Percentiles rank a stretch among this genome's conserved stretches.
phyloP scores from a whole-genome alignment of 2,329 filamentous ascomycete species.

The Magnaporthiopsis incrustans region DNA sequence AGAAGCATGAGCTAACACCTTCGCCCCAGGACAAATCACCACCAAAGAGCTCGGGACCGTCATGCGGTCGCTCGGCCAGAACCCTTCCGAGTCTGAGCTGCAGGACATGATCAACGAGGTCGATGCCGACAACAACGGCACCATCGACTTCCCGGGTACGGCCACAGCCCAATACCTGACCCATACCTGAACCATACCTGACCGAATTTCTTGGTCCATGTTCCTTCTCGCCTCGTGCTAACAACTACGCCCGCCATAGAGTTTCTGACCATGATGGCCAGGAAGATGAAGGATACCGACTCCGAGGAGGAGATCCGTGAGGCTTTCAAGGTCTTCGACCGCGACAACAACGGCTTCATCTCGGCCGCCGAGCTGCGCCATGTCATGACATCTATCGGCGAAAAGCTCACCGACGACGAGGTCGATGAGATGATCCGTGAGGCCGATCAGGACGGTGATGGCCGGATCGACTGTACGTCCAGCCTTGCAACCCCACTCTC shows the following conservation, averaged over 20 bases:
- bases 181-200: no score
- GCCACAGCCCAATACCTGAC: constrained; percentile 4
- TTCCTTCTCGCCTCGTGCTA: neutral
- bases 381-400: constrained; percentile 86
- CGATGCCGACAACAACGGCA: constrained; percentile 86
- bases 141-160: constrained; percentile 83
- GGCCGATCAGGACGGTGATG: constrained; percentile 83
- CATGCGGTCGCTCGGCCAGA: constrained; percentile 85
- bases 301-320: constrained; percentile 87
- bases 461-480: constrained; percentile 74
- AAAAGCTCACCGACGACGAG: constrained; percentile 86
- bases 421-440: constrained; percentile 92
- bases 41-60: constrained; percentile 86
- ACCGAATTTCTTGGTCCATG: neutral
- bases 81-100: constrained; percentile 81
- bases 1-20: neutral
- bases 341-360: constrained; percentile 88
- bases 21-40: constrained; percentile 68
- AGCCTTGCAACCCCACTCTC: neutral
- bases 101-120: constrained; percentile 96
- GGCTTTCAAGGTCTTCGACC: constrained; percentile 85
- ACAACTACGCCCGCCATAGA: constrained; percentile 42
- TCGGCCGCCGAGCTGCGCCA: constrained; percentile 81
- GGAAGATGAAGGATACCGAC: constrained; percentile 91
- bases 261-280: constrained; percentile 88